Percentiles rank a stretch among this genome's conserved stretches.
Evolutionary conservation across 2,329 filamentous ascomycete genomes (phyloP).

Genomic region (Trichoderma brevicompactum): DNA sequence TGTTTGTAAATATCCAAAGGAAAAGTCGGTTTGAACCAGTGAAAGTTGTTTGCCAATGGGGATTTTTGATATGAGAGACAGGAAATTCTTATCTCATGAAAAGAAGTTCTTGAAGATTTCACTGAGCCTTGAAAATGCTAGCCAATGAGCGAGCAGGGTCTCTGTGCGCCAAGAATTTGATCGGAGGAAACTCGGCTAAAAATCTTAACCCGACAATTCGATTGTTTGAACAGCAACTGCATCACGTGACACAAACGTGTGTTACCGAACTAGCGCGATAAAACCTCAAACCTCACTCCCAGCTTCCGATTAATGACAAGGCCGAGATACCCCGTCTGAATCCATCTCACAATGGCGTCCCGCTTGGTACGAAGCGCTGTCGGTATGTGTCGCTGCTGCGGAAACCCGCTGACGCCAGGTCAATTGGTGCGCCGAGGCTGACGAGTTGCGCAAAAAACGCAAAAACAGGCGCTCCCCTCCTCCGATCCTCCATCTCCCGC

Average conservation of each 20-base stretch:
- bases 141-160: conserved; percentile 36
- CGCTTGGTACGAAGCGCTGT: conserved; percentile 94
- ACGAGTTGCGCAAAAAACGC: conserved; percentile 35
- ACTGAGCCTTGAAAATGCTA: conserved; percentile 35
- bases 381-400: conserved; percentile 65
- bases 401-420: conserved; percentile 29
- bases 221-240: conserved; percentile 19
- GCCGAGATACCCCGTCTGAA: conserved; percentile 56
- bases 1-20: neutral
- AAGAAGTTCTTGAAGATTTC: conserved; percentile 39
- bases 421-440: conserved; percentile 39
- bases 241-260: conserved; percentile 46
- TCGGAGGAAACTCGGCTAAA: conserved; percentile 37
- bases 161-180: conserved; percentile 15
- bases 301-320: conserved; percentile 52
- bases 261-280: conserved; percentile 52
- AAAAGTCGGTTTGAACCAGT: neutral
- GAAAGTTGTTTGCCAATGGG: neutral
- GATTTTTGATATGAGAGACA: conserved; percentile 2
- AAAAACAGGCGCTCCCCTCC: conserved; percentile 79
- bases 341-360: conserved; percentile 86
- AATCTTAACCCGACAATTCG: conserved; percentile 28
- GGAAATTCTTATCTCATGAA: conserved; percentile 25
- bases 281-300: conserved; percentile 56
- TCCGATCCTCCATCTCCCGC: conserved; percentile 79